These are phyloP conservation scores for Saccharomyces hybrid DNA, from an alignment of 1,139 yeast species.

Conservation along the genomic window DNA sequence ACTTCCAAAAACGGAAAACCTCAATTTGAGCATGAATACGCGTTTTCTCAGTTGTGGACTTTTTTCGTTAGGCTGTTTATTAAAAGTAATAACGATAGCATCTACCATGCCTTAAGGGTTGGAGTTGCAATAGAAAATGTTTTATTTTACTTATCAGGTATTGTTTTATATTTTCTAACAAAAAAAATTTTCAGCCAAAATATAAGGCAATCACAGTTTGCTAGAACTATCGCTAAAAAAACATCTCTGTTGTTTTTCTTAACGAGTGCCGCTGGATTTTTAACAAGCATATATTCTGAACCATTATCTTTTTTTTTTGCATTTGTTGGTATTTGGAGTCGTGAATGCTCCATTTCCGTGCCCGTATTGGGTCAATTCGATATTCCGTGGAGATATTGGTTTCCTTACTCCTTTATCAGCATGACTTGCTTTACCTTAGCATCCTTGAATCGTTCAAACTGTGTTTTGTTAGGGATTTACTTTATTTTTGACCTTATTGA, in stretches of 20 bases:
- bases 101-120: constrained; percentile 40
- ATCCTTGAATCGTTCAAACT: constrained; percentile 65
- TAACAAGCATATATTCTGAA: constrained; percentile 73
- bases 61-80: constrained; percentile 35
- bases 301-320: constrained; percentile 60
- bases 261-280: constrained; percentile 77
- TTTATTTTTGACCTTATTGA: constrained; percentile 51
- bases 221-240: constrained; percentile 18
- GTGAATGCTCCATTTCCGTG: constrained; percentile 35
- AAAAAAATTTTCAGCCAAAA: constrained; percentile 30
- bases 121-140: constrained; percentile 45
- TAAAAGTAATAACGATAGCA: constrained; percentile 16
- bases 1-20: constrained; percentile 43
- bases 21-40: constrained; percentile 79
- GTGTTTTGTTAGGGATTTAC: constrained; percentile 61
- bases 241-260: constrained; percentile 45
- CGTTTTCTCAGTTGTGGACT: constrained; percentile 80
- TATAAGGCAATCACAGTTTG: constrained; percentile 5
- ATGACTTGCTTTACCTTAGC: constrained; percentile 54
- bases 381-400: constrained; percentile 13
- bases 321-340: constrained; percentile 48
- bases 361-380: constrained; percentile 12
- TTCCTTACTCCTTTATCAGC: constrained; percentile 38
- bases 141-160: constrained; percentile 44
- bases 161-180: constrained; percentile 49